Base-by-base conservation (phyloP, 257 asterid genomes). In the Jacaranda mimosifolia region DNA sequence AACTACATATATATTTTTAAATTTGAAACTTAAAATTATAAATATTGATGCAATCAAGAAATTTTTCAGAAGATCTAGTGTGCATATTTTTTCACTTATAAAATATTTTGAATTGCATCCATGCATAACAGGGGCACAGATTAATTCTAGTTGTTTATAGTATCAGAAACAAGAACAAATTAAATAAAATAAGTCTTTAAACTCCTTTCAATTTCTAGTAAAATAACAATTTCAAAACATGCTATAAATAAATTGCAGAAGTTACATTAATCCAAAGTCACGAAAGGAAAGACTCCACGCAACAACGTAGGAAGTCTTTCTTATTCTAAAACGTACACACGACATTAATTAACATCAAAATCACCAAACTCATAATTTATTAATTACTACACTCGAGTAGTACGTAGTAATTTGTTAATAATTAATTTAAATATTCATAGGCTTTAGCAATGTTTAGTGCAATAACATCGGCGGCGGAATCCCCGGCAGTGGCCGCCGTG, bases 401-500 rank as follows among this genome's bases (percentile, higher is more conserved):
- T 32, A 9, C 12, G 56, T 46, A 36, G n/a, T 70, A 12, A 19
- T 19, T 35, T 55, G 18, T 48, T 17, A 7, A 32, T 59, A 53
- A 53, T 39, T 40, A 0, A 1, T 6, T 15, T 4, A 7, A 39
- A 26, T 40, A 1, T 26, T 2, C 32, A 7, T 1, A 53, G 32
- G 35, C 15, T 40, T 87, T 38, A 84, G 43, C 96, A 91, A 51
- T 78, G 91, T 52, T 77, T 89, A 7, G 87, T 82, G 89, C 94
- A 91, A 68, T 71, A 91, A 73, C 97, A 91, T 0, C 95, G 89
- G 82, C 92, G 93, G 73, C 92, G 94, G 75, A 91, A 86, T 72
- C 97, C 97, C 6, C 90, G 74, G 91, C 97, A 91, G 74, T 74
- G 89, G 72, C 97, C 97, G 58, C 91, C 83, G 48, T 60, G 84